Base-by-base conservation (phyloP, 805 yeast genomes). In the Candida endomychidarum region DNA sequence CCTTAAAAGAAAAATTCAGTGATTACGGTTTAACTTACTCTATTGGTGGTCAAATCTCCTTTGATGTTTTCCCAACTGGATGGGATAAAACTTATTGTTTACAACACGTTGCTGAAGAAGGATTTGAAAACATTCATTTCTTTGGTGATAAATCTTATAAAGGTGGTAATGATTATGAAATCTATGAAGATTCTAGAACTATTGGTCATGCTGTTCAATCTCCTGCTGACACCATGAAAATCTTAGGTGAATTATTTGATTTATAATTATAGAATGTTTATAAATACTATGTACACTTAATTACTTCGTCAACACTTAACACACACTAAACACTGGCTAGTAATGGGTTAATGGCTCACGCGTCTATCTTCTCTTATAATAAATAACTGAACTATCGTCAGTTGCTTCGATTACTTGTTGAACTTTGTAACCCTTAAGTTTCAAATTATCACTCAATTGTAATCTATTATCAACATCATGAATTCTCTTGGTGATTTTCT, bases 51-150 rank as follows among this genome's bases (percentile, higher is more conserved):
- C 98, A 93, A 78, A 93, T 93, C 65, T 91, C 98, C 24, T 93
- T 93, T 58, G 99, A 93, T 60, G 98, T 93, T 50, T 93, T 93
- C 91, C 99, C 99, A 74, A 87, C 96, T 49, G 99, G 99, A 61
- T 93, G 99, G 99, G 99, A 93, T 72, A 93, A 93, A 80, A 93
- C 99, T 47, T 93, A 91, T 75, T 87, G 96, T 69, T 79, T 93
- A 63, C 89, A 84, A 69, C 99, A 91, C 70, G 90, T 93, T 55
- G 87, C 71, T 57, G 67, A 74, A 45, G 96, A 91, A 69, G 81
- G 84, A 51, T 93, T 90, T 74, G 75, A 81, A 58, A 77, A 80
- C 55, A 88, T 93, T 57, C 98, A 93, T 75, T 93, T 93, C 81
- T 93, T 93, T 62, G 99, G 99, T 72, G 99, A 93, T 78, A 93